These are phyloP conservation scores for Neurospora africana DNA, from an alignment of 495 filamentous ascomycete species.

Conservation along the genomic window DNA sequence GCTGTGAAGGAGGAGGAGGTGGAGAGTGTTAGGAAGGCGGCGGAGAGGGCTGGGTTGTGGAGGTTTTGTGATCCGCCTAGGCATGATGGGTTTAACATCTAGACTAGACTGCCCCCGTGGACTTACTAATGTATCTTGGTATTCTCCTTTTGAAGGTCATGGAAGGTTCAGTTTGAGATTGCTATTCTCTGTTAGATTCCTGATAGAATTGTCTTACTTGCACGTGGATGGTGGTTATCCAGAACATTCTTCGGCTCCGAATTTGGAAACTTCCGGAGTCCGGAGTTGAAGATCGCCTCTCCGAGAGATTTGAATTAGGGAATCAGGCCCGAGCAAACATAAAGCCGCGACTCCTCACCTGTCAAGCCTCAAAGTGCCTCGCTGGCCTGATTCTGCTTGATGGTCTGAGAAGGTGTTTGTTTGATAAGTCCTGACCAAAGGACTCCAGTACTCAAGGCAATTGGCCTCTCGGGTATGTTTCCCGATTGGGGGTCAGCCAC, in stretches of 20 bases:
- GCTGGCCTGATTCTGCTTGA: background rate
- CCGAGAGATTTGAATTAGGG: background rate
- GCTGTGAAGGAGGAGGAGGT: conserved; percentile 54
- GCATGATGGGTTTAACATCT: conserved; percentile 62
- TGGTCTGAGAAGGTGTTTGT: background rate
- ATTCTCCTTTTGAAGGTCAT: background rate
- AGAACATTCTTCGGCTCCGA: background rate
- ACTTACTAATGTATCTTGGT: background rate
- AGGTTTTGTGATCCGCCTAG: conserved; percentile 60
- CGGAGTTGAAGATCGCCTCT: background rate
- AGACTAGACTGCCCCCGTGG: conserved; percentile 14
- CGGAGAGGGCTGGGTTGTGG: conserved; percentile 61
- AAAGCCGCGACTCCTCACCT: background rate
- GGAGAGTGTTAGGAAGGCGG: conserved; percentile 47
- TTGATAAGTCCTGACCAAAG: background rate
- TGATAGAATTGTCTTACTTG: background rate
- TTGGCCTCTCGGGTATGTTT: background rate
- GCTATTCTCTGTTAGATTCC: background rate
- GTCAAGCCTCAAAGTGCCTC: background rate
- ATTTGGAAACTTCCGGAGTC: background rate
- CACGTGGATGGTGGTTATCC: background rate
- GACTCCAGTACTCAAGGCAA: background rate
- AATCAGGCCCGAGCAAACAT: background rate
- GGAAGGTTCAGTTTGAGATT: background rate
- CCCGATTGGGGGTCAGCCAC: background rate